Conservation (phyloP, 164 flowering plant genomes). For the Liquidambar formosana region DNA sequence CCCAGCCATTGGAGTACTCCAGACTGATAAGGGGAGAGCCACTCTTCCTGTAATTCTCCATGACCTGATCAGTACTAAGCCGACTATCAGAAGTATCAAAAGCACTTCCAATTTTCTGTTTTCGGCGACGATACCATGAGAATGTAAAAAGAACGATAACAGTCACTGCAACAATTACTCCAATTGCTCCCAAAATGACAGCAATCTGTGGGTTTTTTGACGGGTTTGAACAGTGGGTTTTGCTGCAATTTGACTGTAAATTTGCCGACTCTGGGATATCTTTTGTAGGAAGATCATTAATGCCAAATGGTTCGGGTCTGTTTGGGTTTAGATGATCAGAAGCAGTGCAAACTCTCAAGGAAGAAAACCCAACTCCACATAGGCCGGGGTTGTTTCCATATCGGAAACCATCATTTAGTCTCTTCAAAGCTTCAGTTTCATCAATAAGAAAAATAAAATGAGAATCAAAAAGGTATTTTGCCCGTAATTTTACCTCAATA, state of each 20-base stretch:
- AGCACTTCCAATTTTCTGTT: slow-evolving; percentile 79
- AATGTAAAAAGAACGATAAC: slow-evolving; percentile 46
- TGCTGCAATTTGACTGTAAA: slow-evolving; percentile 37
- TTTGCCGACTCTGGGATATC: slow-evolving; percentile 73
- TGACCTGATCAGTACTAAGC: slow-evolving; percentile 64
- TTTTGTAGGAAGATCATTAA: slow-evolving; percentile 28
- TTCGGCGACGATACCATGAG: slow-evolving; percentile 65
- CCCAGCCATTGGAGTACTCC: slow-evolving; percentile 94
- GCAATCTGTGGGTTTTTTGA: slow-evolving; percentile 36
- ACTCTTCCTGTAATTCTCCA: slow-evolving; percentile 60
- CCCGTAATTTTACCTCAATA: not conserved
- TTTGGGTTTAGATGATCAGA: slow-evolving; percentile 23
- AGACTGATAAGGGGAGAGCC: slow-evolving; percentile 79
- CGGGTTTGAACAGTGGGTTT: slow-evolving; percentile 31
- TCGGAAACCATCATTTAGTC: slow-evolving; percentile 62
- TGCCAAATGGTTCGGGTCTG: slow-evolving; percentile 59
- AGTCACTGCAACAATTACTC: slow-evolving; percentile 26
- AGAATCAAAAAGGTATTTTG: slow-evolving; percentile 1
- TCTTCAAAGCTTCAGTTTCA: slow-evolving; percentile 59
- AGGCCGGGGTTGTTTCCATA: slow-evolving; percentile 65
- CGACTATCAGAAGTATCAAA: slow-evolving; percentile 60
- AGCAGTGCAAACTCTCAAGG: slow-evolving; percentile 46
- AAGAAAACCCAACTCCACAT: slow-evolving; percentile 68
- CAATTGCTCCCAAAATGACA: slow-evolving; percentile 47
- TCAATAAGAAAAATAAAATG: not conserved